phyloP scores from a whole-genome alignment of 805 yeast species.

The Komagataella mondaviorum region DNA sequence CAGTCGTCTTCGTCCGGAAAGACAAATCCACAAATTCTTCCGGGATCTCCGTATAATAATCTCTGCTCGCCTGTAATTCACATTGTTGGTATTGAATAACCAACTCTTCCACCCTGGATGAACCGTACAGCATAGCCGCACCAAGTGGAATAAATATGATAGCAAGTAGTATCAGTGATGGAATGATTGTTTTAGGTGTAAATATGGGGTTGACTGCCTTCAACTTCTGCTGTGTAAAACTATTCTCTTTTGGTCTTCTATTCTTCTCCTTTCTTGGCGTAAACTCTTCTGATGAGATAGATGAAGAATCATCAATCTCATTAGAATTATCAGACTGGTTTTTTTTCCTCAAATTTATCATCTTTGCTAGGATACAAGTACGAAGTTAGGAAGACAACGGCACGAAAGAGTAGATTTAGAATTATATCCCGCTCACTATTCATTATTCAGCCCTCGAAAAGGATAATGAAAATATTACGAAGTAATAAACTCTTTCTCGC shows the following conservation, averaged over 20 bases:
- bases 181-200: conserved; percentile 86
- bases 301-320: conserved; percentile 23
- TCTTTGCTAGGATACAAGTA: neutral
- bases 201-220: conserved; percentile 62
- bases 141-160: conserved; percentile 87
- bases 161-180: conserved; percentile 61
- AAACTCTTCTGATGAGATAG: conserved; percentile 19
- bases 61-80: conserved; percentile 27
- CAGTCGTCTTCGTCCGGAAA: conserved; percentile 29
- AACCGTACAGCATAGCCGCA: conserved; percentile 66
- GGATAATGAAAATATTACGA: too few species aligned
- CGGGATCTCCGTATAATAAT: conserved; percentile 44
- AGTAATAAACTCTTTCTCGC: neutral
- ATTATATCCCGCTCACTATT: too few species aligned
- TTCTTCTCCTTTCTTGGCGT: conserved; percentile 25
- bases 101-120: conserved; percentile 64
- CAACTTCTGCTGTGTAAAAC: conserved; percentile 42
- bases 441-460: too few species aligned
- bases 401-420: neutral
- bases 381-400: neutral
- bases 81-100: conserved; percentile 71
- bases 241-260: conserved; percentile 52
- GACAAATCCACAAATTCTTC: conserved; percentile 38
- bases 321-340: conserved; percentile 4
- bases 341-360: conserved; percentile 7